Evolutionary conservation across 106 monocot species (phyloP).

Genomic region (Dendrobium officinale): DNA sequence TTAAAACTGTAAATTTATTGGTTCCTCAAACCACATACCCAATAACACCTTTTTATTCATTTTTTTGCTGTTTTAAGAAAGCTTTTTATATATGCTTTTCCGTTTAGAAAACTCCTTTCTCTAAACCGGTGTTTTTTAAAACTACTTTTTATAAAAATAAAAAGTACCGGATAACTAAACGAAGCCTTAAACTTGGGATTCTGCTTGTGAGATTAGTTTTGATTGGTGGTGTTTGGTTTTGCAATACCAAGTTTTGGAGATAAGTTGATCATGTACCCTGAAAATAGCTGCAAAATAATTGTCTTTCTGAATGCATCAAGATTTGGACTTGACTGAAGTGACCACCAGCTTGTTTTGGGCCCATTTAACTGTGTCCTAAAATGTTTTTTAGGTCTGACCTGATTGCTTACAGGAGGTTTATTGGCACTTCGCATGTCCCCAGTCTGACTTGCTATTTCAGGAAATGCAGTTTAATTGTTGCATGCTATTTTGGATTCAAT

Average conservation of each 20-base stretch:
- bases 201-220: not conserved
- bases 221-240: not conserved
- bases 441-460: not conserved
- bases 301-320: not conserved
- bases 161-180: no score
- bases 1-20: no score
- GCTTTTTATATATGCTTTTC: no score
- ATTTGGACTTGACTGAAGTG: not conserved
- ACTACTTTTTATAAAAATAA: no score
- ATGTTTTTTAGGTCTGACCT: not conserved
- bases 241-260: not conserved
- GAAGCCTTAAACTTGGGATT: not conserved
- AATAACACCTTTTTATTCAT: no score
- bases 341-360: not conserved
- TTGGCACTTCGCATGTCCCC: not conserved
- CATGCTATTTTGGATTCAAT: not conserved
- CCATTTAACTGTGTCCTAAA: not conserved
- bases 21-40: no score
- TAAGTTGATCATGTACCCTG: not conserved
- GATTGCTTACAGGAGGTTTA: not conserved
- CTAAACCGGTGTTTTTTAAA: no score
- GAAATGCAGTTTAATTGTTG: conserved; percentile 1
- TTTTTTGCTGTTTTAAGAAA: no score
- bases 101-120: no score
- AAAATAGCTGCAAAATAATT: not conserved